Conservation (phyloP, 2,329 filamentous ascomycete genomes). For the Exophiala xenobiotica region DNA sequence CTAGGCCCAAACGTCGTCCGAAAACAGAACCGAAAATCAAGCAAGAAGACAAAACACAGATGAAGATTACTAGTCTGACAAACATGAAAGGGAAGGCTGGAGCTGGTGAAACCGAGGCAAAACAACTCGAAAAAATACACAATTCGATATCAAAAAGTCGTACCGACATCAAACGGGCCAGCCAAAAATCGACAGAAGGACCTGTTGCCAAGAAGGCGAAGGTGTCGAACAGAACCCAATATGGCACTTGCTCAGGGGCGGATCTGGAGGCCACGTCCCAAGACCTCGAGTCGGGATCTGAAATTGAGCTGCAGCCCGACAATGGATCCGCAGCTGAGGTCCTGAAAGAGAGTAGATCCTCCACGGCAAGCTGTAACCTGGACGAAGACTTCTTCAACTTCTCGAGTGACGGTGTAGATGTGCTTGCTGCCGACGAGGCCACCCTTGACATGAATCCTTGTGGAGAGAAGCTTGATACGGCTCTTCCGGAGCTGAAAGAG, state of each 20-base stretch:
- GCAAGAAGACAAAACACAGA: conserved; percentile 15
- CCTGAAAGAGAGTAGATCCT: neutral
- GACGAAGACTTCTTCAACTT: conserved; percentile 2
- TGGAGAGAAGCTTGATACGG: neutral
- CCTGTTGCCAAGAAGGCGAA: neutral
- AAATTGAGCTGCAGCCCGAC: neutral
- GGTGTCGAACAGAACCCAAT: neutral
- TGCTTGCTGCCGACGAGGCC: neutral
- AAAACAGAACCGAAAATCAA: conserved; percentile 26
- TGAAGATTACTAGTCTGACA: conserved; percentile 15
- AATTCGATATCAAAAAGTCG: neutral
- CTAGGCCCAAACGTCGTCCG: conserved; percentile 57
- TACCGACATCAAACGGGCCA: neutral
- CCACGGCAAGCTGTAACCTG: neutral
- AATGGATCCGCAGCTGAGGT: neutral
- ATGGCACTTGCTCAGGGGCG: neutral
- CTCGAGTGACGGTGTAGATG: neutral
- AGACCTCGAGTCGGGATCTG: no score
- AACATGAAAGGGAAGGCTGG: conserved; percentile 1
- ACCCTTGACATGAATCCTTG: neutral
- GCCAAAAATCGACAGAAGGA: neutral
- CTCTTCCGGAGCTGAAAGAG: neutral
- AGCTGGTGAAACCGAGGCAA: neutral
- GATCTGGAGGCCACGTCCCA: no score
- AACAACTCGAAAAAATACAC: neutral